Evolutionary conservation across 2,329 filamentous ascomycete species (phyloP).

Genomic region (Apiospora kogelbergensis): DNA sequence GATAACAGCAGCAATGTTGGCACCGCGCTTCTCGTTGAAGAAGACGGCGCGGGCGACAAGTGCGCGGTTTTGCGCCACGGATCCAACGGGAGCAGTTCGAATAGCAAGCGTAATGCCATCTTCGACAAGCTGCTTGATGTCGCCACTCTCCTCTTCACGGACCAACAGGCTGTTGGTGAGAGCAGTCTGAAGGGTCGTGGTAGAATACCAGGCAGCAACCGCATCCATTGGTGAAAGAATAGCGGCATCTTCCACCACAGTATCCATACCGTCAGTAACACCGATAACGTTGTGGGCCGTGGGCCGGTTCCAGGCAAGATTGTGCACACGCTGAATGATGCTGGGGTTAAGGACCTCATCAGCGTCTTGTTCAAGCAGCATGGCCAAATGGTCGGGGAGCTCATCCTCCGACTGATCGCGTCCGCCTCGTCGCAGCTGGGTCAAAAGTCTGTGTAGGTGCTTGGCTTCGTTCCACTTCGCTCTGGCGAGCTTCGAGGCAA

Average conservation of each 20-base stretch:
- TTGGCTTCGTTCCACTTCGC: constrained; percentile 81
- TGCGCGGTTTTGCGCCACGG: constrained; percentile 64
- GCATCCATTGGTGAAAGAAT: constrained; percentile 87
- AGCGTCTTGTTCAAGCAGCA: constrained; percentile 75
- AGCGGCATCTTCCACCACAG: constrained; percentile 80
- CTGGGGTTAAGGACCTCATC: constrained; percentile 77
- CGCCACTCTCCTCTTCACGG: constrained; percentile 46
- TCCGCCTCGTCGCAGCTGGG: constrained; percentile 41
- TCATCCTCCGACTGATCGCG: constrained; percentile 57
- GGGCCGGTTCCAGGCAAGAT: constrained; percentile 82
- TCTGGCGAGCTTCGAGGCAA: constrained; percentile 72
- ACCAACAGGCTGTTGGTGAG: constrained; percentile 63
- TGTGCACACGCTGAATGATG: constrained; percentile 83
- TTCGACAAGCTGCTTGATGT: constrained; percentile 34
- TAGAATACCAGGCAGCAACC: constrained; percentile 89
- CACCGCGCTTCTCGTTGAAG: constrained; percentile 51
- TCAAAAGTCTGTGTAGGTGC: constrained; percentile 54
- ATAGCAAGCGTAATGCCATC: constrained; percentile 67
- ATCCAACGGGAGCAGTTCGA: constrained; percentile 74
- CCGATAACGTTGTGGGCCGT: constrained; percentile 66
- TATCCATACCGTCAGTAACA: constrained; percentile 72
- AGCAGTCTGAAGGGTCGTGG: constrained; percentile 67
- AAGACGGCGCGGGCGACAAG: constrained; percentile 60
- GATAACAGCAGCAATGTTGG: constrained; percentile 56
- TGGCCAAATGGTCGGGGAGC: constrained; percentile 74